These are phyloP conservation scores for Baeospora myosura DNA, from an alignment of 1,284 basidiomycete genomes.

Conservation along the genomic window DNA sequence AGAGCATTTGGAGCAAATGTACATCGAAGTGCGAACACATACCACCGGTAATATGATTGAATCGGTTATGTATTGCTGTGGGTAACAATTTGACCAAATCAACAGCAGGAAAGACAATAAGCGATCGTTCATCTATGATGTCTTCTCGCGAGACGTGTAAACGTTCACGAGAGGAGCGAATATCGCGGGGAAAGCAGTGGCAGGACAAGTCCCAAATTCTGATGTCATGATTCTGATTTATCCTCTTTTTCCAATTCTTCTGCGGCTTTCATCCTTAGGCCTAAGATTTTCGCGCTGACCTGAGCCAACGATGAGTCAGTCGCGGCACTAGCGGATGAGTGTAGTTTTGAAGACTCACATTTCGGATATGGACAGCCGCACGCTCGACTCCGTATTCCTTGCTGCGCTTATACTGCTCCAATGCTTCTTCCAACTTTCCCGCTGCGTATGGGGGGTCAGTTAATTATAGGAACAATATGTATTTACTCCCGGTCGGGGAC, in stretches of 20 bases:
- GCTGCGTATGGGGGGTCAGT: conserved; percentile 36
- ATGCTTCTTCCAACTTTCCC: conserved; percentile 74
- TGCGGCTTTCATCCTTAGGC: conserved; percentile 50
- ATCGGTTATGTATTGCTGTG: not conserved
- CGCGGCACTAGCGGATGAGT: too few species aligned
- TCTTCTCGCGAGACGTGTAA: too few species aligned
- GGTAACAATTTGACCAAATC: not conserved
- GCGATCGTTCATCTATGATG: not conserved
- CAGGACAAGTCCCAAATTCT: too few species aligned
- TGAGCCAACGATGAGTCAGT: conserved; percentile 20
- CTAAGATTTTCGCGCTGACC: conserved; percentile 77
- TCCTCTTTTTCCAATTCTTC: conserved; percentile 27
- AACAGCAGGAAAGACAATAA: not conserved
- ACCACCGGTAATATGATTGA: too few species aligned
- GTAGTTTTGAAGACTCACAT: conserved; percentile 55
- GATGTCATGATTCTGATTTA: not conserved
- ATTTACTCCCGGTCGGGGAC: conserved; percentile 23
- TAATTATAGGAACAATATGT: conserved; percentile 21
- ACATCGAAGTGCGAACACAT: too few species aligned
- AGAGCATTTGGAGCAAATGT: too few species aligned
- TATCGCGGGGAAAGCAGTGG: too few species aligned
- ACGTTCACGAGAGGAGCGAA: too few species aligned
- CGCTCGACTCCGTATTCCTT: conserved; percentile 77
- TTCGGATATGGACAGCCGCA: conserved; percentile 80
- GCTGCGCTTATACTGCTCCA: conserved; percentile 75